These are phyloP conservation scores for Botrytis paeoniae DNA, from an alignment of 2,329 filamentous ascomycete genomes.

Conservation along the genomic window DNA sequence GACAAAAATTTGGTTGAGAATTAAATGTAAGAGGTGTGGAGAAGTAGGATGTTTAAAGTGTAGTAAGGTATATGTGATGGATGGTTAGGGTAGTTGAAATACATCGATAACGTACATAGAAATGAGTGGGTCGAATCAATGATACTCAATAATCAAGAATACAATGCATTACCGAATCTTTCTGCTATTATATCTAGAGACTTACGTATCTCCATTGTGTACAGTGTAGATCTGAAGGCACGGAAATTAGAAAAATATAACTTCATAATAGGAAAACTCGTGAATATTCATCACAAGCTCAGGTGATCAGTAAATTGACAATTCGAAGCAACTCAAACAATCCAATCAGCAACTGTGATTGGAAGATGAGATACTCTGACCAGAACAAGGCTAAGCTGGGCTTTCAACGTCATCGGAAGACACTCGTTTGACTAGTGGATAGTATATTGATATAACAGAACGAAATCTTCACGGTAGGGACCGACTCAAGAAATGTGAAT, in stretches of 20 bases:
- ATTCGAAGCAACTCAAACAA: not conserved
- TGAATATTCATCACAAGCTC: too few relatives aligned
- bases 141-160: too few relatives aligned
- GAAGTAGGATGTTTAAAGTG: not conserved
- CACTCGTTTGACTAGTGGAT: not conserved
- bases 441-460: too few relatives aligned
- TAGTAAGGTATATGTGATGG: not conserved
- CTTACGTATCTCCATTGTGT: not conserved
- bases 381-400: not conserved
- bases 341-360: not conserved
- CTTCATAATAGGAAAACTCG: too few relatives aligned
- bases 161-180: not conserved
- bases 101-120: not conserved
- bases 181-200: not conserved
- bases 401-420: too few relatives aligned
- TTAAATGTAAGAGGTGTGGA: not conserved
- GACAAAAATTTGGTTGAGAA: slow-evolving; percentile 8
- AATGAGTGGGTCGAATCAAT: not conserved
- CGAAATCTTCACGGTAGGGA: not conserved
- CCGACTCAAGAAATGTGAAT: not conserved
- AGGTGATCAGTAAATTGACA: not conserved
- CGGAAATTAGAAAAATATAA: not conserved
- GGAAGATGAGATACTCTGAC: not conserved
- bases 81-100: not conserved
- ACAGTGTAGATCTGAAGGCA: not conserved